These are phyloP conservation scores for Fragosphaeria purpurea DNA, from an alignment of 2,329 filamentous ascomycete species.

Conservation along the genomic window DNA sequence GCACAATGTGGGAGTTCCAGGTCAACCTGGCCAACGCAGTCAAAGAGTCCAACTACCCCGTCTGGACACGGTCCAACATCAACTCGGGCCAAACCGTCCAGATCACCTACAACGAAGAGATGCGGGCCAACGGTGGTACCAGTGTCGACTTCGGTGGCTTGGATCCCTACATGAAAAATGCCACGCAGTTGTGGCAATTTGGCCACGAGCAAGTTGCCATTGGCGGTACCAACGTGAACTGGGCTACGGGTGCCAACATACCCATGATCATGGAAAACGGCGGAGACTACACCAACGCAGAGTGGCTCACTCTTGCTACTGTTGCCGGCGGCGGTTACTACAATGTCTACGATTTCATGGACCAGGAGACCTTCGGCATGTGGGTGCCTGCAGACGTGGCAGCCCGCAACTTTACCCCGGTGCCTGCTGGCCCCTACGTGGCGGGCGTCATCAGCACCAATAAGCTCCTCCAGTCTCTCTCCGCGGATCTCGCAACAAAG, in stretches of 20 bases:
- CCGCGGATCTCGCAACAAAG: too few species aligned
- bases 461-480: neutral
- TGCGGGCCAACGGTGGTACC: neutral
- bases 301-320: too few species aligned
- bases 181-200: neutral
- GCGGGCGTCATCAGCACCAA: neutral
- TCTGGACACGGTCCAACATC: constrained; percentile 6
- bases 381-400: too few species aligned
- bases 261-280: too few species aligned
- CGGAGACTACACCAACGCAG: too few species aligned
- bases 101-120: neutral
- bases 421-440: neutral
- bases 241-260: too few species aligned
- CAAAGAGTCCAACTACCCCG: constrained; percentile 7
- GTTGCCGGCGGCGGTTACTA: too few species aligned
- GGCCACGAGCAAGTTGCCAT: too few species aligned
- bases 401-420: neutral
- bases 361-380: too few species aligned
- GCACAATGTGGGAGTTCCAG: constrained; percentile 2
- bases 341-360: too few species aligned
- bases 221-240: too few species aligned
- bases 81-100: neutral
- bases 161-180: constrained; percentile 4
- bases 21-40: constrained; percentile 7
- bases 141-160: constrained; percentile 5